Percentiles rank a stretch among this genome's conserved stretches.
phyloP scores from a whole-genome alignment of 192 early-diverging fungal species.

The Coemansia sp. region DNA sequence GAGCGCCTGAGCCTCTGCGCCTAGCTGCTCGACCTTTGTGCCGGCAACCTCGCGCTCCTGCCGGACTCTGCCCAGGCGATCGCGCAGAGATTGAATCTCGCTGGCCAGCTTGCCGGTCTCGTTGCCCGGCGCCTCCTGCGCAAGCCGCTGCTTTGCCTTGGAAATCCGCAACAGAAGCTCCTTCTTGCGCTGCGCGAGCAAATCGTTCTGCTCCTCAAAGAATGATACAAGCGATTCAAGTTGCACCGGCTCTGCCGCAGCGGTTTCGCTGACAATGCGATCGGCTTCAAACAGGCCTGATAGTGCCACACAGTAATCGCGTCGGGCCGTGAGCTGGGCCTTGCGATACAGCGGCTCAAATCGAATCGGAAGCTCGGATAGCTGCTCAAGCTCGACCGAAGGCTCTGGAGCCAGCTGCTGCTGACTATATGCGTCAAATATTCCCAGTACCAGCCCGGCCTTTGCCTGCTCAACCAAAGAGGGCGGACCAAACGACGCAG shows the following conservation, averaged over 20 bases:
- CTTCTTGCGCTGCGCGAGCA: constrained; percentile 18
- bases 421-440: constrained; percentile 27
- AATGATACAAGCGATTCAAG: constrained; percentile 11
- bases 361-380: constrained; percentile 9
- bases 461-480: constrained; percentile 29
- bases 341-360: constrained; percentile 38
- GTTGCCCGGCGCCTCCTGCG: constrained; percentile 13
- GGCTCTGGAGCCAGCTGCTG: constrained; percentile 14
- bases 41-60: constrained; percentile 15
- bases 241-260: constrained; percentile 5
- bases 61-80: constrained; percentile 8
- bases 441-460: constrained; percentile 30
- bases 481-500: not conserved
- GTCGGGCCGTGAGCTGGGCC: constrained; percentile 34
- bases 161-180: constrained; percentile 35
- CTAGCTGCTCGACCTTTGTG: constrained; percentile 15
- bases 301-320: constrained; percentile 41
- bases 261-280: constrained; percentile 22
- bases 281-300: constrained; percentile 39
- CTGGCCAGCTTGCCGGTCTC: constrained; percentile 7
- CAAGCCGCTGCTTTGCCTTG: constrained; percentile 21
- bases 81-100: constrained; percentile 31
- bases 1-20: constrained; percentile 24
- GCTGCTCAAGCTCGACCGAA: not conserved
- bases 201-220: constrained; percentile 24